These are phyloP conservation scores for Exophiala spinifera DNA, from an alignment of 2,329 filamentous ascomycete species.

Conservation along the genomic window DNA sequence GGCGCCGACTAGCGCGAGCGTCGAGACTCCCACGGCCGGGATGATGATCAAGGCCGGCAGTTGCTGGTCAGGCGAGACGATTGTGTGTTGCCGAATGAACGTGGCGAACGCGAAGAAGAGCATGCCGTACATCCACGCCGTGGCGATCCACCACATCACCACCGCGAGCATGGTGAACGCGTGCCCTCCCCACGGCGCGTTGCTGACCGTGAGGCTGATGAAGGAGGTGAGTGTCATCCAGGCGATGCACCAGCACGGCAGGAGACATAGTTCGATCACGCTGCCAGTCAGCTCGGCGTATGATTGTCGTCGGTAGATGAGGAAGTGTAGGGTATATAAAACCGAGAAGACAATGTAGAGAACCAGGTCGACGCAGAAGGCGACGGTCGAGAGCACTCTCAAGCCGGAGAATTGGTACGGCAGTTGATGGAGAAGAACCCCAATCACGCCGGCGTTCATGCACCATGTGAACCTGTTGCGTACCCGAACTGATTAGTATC, in stretches of 20 bases:
- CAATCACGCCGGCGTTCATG: slow-evolving; percentile 26
- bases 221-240: slow-evolving; percentile 31
- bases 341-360: slow-evolving; percentile 32
- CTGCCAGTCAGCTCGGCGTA: slow-evolving; percentile 31
- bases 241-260: slow-evolving; percentile 39
- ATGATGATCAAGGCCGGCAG: slow-evolving; percentile 37
- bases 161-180: slow-evolving; percentile 34
- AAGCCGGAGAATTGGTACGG: slow-evolving; percentile 42
- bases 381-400: slow-evolving; percentile 36
- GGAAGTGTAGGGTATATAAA: slow-evolving; percentile 35
- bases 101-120: slow-evolving; percentile 34
- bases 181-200: slow-evolving; percentile 35
- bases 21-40: slow-evolving; percentile 24
- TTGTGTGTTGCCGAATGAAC: slow-evolving; percentile 36
- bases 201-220: slow-evolving; percentile 55
- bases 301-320: slow-evolving; percentile 35
- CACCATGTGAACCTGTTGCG: slow-evolving; percentile 25
- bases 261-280: slow-evolving; percentile 38
- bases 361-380: slow-evolving; percentile 40
- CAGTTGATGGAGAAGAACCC: slow-evolving; percentile 24
- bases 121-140: slow-evolving; percentile 27
- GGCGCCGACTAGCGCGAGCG: slow-evolving; percentile 22
- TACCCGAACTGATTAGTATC: neutral
- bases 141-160: slow-evolving; percentile 44
- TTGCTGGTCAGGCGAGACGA: slow-evolving; percentile 34